Base-by-base conservation (phyloP, 306 rosid genomes). In the Castanea mollissima region DNA sequence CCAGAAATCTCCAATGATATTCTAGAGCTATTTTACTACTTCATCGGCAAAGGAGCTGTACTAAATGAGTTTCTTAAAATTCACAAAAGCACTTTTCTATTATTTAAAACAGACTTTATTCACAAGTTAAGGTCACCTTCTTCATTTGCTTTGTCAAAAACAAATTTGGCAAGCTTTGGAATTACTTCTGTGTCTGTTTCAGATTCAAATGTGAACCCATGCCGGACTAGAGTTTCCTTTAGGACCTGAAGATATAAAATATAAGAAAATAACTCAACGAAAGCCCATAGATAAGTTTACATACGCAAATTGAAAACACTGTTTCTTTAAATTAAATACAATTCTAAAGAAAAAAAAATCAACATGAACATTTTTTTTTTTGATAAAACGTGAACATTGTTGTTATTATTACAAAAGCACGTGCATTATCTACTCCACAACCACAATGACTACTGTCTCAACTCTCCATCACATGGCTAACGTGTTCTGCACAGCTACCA, bases 111-210 rank as follows among this genome's bases (percentile, higher is more conserved):
- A 4, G 41, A 60, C 57, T 54, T 27, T 63, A 49, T 75, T 74
- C 4, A 38, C 5, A 76, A 62, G 74, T 10, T 49, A 81, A 79
- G 55, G 64, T 73, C 77, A 93, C 97, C 94, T 55, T 83, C 94
- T 85, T 95, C 97, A 58, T 83, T 93, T 57, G 99, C 96, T 74
- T 93, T 90, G 86, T 95, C 99, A 73, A 90, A 91, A 78, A 95
- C 93, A 86, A 78, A 91, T 82, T 95, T 93, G 14, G 99, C 98
- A 85, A 95, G 99, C 88, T 91, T 95, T 49, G 99, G 99, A 85
- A 95, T 95, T 76, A 95, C 96, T 88, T 95, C 99, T 0, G 99
- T 95, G 74, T 95, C 99, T 0, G 99, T 95, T 62, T 95, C 99
- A 29, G 99, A 95, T 80, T 90, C 92, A 87, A 95, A 95, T 15